Percentiles rank a stretch among this genome's conserved stretches.
phyloP scores from a whole-genome alignment of 305 asterid genomes.

The Caryopteris hybrid region DNA sequence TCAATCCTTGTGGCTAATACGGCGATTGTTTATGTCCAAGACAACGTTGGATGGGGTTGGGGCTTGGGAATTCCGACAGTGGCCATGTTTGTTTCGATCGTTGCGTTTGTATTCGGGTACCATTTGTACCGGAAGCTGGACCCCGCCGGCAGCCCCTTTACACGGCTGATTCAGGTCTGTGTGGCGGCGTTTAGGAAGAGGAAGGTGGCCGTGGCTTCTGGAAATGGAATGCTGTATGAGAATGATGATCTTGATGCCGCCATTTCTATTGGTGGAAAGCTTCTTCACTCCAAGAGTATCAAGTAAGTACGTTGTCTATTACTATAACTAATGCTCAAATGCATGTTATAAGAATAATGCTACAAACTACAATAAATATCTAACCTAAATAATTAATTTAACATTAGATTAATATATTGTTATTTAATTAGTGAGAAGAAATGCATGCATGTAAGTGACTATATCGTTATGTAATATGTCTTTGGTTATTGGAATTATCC shows the following conservation, averaged over 20 bases:
- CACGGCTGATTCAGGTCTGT: conserved; percentile 72
- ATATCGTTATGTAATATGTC: too few relatives aligned
- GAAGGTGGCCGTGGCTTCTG: conserved; percentile 34
- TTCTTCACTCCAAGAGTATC: conserved; percentile 61
- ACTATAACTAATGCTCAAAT: too few relatives aligned
- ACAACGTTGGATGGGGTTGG: conserved; percentile 83
- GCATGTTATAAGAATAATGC: too few relatives aligned
- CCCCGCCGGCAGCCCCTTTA: conserved; percentile 96
- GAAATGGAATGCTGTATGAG: conserved; percentile 37
- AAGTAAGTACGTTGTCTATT: too few relatives aligned
- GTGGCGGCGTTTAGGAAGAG: conserved; percentile 78
- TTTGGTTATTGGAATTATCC: too few relatives aligned
- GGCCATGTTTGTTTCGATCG: conserved; percentile 73
- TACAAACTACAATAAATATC: too few relatives aligned
- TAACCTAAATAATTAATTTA: too few relatives aligned
- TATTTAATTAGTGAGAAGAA: too few relatives aligned
- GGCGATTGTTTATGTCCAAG: conserved; percentile 77
- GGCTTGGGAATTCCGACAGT: conserved; percentile 82
- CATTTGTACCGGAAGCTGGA: conserved; percentile 73
- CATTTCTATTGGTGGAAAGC: conserved; percentile 75
- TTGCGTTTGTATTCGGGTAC: conserved; percentile 62
- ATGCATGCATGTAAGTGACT: too few relatives aligned
- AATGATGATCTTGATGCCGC: conserved; percentile 68
- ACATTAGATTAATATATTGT: too few relatives aligned
- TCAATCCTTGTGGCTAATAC: conserved; percentile 81